Evolutionary conservation across 352 stramenopile species (phyloP).

Genomic region (Phytophthora citricola): DNA sequence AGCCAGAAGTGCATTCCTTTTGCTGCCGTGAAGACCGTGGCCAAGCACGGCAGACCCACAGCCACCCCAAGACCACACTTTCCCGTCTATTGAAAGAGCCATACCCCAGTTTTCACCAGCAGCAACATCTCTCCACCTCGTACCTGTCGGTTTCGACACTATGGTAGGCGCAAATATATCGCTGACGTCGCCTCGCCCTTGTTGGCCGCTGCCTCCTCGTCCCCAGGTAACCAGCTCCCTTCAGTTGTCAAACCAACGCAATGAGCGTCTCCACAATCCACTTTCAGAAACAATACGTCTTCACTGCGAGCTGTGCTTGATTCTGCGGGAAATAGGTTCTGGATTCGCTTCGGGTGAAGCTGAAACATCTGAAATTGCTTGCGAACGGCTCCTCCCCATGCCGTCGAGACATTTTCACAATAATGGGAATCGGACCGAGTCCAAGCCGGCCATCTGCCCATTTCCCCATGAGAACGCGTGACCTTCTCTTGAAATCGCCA

Average conservation of each 20-base stretch:
- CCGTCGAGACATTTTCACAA: conserved; percentile 46
- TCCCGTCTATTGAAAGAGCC: conserved; percentile 64
- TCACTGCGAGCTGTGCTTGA: background rate
- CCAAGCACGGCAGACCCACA: conserved; percentile 73
- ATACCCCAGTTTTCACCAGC: conserved; percentile 84
- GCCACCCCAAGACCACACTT: conserved; percentile 86
- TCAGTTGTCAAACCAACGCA: conserved; percentile 65
- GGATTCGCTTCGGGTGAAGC: conserved; percentile 40
- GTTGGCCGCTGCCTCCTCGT: conserved; percentile 75
- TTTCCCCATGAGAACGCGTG: conserved; percentile 83
- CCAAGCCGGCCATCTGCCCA: conserved; percentile 78
- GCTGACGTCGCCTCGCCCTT: conserved; percentile 64
- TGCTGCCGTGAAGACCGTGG: conserved; percentile 31
- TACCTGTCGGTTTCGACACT: conserved; percentile 18
- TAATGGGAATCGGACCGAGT: conserved; percentile 64
- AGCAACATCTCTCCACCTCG: conserved; percentile 55
- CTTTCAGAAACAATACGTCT: conserved; percentile 36
- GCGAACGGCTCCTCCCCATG: conserved; percentile 37
- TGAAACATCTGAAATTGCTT: conserved; percentile 75
- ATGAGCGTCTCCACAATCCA: conserved; percentile 83
- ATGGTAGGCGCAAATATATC: conserved; percentile 40
- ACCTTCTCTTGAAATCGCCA: conserved; percentile 64
- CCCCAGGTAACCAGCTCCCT: conserved; percentile 84
- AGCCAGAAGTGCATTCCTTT: conserved; percentile 32
- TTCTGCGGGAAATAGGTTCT: conserved; percentile 3